Evolutionary conservation across 495 filamentous ascomycete species (phyloP), one percentile per base, ranked within the genome.

Genomic region (Terfezia claveryi): DNA sequence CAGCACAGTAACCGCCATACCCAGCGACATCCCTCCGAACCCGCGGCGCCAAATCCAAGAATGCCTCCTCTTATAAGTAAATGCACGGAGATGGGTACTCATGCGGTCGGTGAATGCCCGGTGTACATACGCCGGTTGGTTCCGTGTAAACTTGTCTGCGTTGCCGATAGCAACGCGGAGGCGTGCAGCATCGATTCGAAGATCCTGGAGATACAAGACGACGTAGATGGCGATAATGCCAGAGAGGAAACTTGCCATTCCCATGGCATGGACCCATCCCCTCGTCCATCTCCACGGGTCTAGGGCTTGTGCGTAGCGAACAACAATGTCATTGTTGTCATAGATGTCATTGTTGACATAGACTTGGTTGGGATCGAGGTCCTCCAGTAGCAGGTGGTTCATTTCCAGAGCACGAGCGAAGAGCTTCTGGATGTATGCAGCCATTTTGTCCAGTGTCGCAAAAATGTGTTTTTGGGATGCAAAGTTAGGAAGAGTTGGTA

Each of bases 221-320:
- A 57, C 59, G 37, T 63, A 66, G 50, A 66, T 61, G 11, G 65
- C 10, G 49, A 66, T 49, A 23, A 65, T 49, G n/a, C 60, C 63
- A 38, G 52, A 49, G 4, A 59, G 58, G 51, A 66, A 65, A 37
- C 61, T 55, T 1, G 62, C 63, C 56, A 61, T 63, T 23, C 60
- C 63, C 53, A 62, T 51, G 5, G 63, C 63, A 38, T 66, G 63
- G n/a, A 55, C 27, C 7, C 60, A 61, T 10, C 63, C 63, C 10
- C 36, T 52, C n/a, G 10, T 52, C 63, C 63, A 66, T 49, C 62
- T 63, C 58, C 61, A 58, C 54, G 49, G 36, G 37, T 66, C 56
- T 12, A 61, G 55, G 8, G 27, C 49, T 46, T 66, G 63, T 53
- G 65, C 62, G 36, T 55, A 65, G 14, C 60, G 60, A 17, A 66